Base-by-base conservation (phyloP, 129 eudicot genomes). In the Centella asiatica region DNA sequence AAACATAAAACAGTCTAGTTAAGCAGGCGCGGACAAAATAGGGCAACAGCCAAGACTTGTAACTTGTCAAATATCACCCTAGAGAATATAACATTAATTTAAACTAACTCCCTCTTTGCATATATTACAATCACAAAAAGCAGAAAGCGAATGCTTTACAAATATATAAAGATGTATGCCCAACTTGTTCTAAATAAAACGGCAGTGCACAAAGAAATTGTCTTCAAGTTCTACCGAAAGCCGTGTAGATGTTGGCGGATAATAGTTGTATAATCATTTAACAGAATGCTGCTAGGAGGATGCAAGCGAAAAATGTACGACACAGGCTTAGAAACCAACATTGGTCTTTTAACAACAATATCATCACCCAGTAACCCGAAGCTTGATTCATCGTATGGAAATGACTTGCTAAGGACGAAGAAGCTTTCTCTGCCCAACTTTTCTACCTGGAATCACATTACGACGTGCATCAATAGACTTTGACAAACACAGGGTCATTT, bases 341-440 rank as follows among this genome's bases (percentile, higher is more conserved):
- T 78, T 10, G 88, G 74, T 70, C 73, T 79, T 58, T 78, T 92
- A 15, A 75, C 51, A 2, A 36, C 56, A 40, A 77, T 39, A 28
- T 64, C 72, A 67, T 86, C 95, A 18, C 57, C 55, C 64, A 87
- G 69, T 57, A 18, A 40, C 68, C 98, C 99, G 13, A 92, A 82
- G 82, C 73, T 87, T 64, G 67, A 60, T 51, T 84, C 96, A 63
- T 82, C 88, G 22, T 65, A 84, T 1, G 77, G 83, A 56, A 82
- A 88, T 15, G 99, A 92, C 64, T 76, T 81, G 44, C n/a, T 48
- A 8, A 92, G 95, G 44, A 75, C 71, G 73, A 92, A 87, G 73
- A 84, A 87, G 67, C 78, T 72, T 6, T 87, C 90, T 65, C 84
- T 66, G 19, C 74, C 99, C 67, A 84, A 3, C 67, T 86, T 80